Base-by-base conservation (phyloP, 164 flowering plant genomes). In the Kingdonia uniflora region DNA sequence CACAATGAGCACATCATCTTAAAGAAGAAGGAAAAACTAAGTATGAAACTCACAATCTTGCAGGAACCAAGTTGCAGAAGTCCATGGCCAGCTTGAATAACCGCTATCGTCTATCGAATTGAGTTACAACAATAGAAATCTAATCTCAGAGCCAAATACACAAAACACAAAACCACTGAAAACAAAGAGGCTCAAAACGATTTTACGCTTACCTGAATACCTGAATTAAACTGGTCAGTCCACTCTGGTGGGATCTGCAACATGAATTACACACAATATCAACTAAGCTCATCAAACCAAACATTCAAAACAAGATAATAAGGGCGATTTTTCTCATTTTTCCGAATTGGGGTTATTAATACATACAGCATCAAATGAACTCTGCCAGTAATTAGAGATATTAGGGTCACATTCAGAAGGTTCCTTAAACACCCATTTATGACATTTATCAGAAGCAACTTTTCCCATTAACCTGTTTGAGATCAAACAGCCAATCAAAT, bases 11-110 rank as follows among this genome's bases (percentile, higher is more conserved):
- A 44, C 17, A 47, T 20, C n/a, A 20, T 11, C 13, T 20, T 21
- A 1, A 1, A 44, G 48, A 1, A 44, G 17, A 5, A 44, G 21
- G 26, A 47, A 1, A 17, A 22, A 35, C 37, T 33, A 51, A 14
- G 23, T 42, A 22, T 20, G n/a, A 19, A 61, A 73, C 95, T 81
- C 66, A 92, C 99, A 77, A 86, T 92, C 79, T 86, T 88, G 89
- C 95, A 88, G 26, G 99, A 92, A 41, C 97, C 99, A 58, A 92
- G 67, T 55, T 92, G 99, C 19, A 92, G 80, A 61, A 92, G 99
- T 38, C 99, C 99, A 76, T 92, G 95, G 13, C 97, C 97, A 70
- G 99, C 99, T 84, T 92, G 99, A 74, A 92, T 92, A 35, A 92
- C 99, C 70, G 99, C 97, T 55, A 89, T 84, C 15, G 99, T 92